Percentiles rank a stretch among this genome's conserved stretches.
Evolutionary conservation across 148 eudicot genomes (phyloP).

Genomic region (Camellia lanceoleosa): DNA sequence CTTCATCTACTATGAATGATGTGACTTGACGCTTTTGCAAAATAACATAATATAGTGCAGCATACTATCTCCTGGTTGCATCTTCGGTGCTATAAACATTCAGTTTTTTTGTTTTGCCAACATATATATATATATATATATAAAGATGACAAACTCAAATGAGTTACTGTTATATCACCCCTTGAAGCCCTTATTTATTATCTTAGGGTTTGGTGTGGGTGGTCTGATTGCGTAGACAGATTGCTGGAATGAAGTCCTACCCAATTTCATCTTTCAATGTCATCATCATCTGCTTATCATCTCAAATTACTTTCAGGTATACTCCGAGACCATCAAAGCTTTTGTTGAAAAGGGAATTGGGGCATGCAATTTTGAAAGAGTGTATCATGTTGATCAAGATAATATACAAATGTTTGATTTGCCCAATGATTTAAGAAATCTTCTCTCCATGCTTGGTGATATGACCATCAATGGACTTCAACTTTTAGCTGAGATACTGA

Average conservation of each 20-base stretch:
- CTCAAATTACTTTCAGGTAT: constrained; percentile 39
- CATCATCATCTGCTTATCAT: constrained; percentile 9
- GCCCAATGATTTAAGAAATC: constrained; percentile 21
- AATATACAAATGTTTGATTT: constrained; percentile 18
- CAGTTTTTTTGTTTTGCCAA: neutral
- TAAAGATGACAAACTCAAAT: neutral
- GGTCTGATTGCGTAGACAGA: neutral
- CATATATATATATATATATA: neutral
- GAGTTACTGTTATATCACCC: neutral
- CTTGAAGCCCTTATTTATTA: neutral
- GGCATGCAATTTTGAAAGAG: constrained; percentile 23
- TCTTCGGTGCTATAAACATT: neutral
- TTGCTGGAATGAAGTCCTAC: constrained; percentile 10
- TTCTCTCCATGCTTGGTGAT: constrained; percentile 48
- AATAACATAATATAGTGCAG: neutral
- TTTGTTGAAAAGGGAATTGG: constrained; percentile 49
- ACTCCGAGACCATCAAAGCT: constrained; percentile 47
- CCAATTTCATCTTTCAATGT: neutral
- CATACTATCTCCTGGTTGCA: neutral
- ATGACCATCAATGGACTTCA: constrained; percentile 62
- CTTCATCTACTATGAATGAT: neutral
- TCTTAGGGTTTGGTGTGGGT: neutral
- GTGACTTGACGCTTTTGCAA: neutral
- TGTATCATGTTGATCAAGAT: constrained; percentile 15
- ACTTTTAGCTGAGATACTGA: constrained; percentile 43